Evolutionary conservation across 2,329 filamentous ascomycete genomes (phyloP), one percentile per base, ranked within the genome.

Genomic region (Xylariaceae sp.): DNA sequence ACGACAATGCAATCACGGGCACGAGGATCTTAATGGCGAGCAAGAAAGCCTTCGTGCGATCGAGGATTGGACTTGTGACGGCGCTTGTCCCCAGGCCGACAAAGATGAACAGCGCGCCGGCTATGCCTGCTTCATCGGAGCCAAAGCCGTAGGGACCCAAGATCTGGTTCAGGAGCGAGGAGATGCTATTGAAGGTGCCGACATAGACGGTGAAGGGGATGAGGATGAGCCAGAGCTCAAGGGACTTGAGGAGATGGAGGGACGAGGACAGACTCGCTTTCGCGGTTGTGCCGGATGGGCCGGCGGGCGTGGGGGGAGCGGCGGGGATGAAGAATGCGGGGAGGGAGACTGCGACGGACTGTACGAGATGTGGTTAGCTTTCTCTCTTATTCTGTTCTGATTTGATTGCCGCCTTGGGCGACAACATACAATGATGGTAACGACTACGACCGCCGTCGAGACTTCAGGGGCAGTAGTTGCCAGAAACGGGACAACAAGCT

Each of bases 111-210:
- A 97, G 67, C 1, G 87, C 93, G 53, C 93, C 93, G 10, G 85
- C 89, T 58, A 97, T 91, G 25, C 93, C 93, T 19, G 92, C 88
- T 45, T 95, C 77, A 53, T 85, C 85, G 64, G 95, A 86, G 48
- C 72, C 78, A 76, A 89, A 95, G 58, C 82, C 86, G 68, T 96
- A 92, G 0, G 93, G 93, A 32, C 80, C 73, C 53, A 97, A 79
- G 63, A 97, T 88, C 63, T 96, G 92, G 70, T 92, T 95, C 8
- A 97, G 76, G 1, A 97, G 79, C 2, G 86, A 86, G 40, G 90
- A 94, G 55, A 91, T 74, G 55, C 86, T 86, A 75, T 97, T 97
- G 82, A 98, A 98, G 71, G 93, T 85, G 58, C 86, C 90, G 50
- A 95, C 88, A 66, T 90, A 95, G 58, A 91, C 68, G 53, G 79